Base-by-base conservation (phyloP, 176 grass and related monocot species). In the Oryza coarctata region DNA sequence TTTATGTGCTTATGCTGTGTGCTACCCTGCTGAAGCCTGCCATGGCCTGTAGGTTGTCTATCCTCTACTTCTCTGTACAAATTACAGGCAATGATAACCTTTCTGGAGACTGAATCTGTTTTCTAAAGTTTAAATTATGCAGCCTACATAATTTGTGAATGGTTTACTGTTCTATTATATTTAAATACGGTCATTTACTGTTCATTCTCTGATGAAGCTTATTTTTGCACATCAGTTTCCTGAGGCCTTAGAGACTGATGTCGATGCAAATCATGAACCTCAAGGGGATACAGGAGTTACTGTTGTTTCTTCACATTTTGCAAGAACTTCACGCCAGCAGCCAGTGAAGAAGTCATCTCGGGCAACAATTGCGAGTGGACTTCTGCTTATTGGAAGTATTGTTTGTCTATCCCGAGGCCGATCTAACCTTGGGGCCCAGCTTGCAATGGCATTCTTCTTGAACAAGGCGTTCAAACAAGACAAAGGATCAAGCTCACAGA, bases 391-490 rank as follows among this genome's bases (percentile, higher is more conserved):
- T 52, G 96, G 96, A 31, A 88, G 89, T 68, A 83, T 99, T 7
- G 74, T 92, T 71, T 99, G 91, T 68, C 74, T 99, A 45, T 94
- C 96, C 11, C 89, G 90, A 74, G 91, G 92, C 26, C 82, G 91
- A 12, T 88, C 88, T 29, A 83, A 88, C 63, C 79, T 95, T 45
- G 96, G 89, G 43, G 87, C 91, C 12, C 96, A 99, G 65, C 63
- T 99, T 8, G 93, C 96, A 0, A 84, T 95, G 80, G 91, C 89
- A 28, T 95, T 94, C 35, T 93, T 99, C 61, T 32, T 99, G 65
- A 99, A 94, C 34, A 99, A 95, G 70, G 81, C 65, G 7, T 91
- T 91, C 73, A 91, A 87, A 44, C 33, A 84, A 29, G 85, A 71
- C 30, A 84, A 64, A 67, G 74, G 68, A 83, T 69, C 79, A 62